phyloP scores from a whole-genome alignment of 495 filamentous ascomycete species.

The Amniculicola lignicola region DNA sequence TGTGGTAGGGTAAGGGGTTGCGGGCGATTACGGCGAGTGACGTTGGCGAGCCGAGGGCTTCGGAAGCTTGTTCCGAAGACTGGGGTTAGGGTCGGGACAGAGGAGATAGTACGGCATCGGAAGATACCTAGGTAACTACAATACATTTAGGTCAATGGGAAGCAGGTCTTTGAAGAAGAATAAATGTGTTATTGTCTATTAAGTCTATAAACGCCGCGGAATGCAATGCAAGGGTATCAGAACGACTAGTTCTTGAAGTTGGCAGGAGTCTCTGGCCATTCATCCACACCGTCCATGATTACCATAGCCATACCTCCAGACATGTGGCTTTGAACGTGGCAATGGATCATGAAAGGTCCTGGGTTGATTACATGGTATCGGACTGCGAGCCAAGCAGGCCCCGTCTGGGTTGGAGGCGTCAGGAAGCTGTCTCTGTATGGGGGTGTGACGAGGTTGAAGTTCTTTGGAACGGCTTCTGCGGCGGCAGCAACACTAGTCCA shows the following conservation, averaged over 20 bases:
- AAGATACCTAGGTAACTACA: no score
- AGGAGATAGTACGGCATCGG: no score
- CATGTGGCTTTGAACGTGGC: slow-evolving; percentile 59
- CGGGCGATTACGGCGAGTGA: no score
- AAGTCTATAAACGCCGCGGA: no score
- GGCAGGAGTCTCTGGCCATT: slow-evolving; percentile 48
- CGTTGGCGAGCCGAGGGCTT: no score
- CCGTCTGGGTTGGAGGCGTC: slow-evolving; percentile 42
- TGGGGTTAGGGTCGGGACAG: no score
- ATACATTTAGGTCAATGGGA: no score
- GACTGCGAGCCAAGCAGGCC: slow-evolving; percentile 51
- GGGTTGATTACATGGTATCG: slow-evolving; percentile 59
- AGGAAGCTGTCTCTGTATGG: slow-evolving; percentile 51
- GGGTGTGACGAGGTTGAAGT: slow-evolving; percentile 56
- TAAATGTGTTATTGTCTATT: no score
- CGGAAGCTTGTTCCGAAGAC: no score
- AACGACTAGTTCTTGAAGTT: slow-evolving; percentile 27
- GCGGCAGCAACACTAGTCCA: slow-evolving; percentile 55
- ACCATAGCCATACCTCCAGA: slow-evolving; percentile 56
- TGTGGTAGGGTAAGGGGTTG: no score
- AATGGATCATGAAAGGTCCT: slow-evolving; percentile 59
- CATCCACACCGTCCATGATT: slow-evolving; percentile 57
- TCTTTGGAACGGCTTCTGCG: slow-evolving; percentile 44
- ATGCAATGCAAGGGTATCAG: no score
- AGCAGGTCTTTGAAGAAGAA: no score